Evolutionary conservation across 2,329 filamentous ascomycete species (phyloP).

Genomic region (Ceratocystis destructans): DNA sequence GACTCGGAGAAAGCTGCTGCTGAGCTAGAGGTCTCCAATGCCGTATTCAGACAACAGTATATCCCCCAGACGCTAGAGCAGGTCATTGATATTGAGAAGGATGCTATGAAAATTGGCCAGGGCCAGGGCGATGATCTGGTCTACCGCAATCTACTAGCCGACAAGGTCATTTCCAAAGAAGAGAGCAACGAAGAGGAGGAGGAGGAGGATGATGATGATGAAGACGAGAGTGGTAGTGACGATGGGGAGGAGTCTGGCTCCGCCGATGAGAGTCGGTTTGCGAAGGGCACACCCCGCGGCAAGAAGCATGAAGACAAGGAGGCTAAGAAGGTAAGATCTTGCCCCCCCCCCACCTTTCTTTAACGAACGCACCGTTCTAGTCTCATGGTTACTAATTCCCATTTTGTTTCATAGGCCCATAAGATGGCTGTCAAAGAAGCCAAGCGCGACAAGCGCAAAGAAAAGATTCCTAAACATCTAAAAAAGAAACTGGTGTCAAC

Average conservation of each 20-base stretch:
- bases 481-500: conserved; percentile 75
- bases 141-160: conserved; percentile 72
- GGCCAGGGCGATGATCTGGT: conserved; percentile 66
- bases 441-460: conserved; percentile 82
- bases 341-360: no score
- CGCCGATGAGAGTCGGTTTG: conserved; percentile 43
- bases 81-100: conserved; percentile 90
- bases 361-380: neutral
- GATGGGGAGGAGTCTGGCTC: conserved; percentile 32
- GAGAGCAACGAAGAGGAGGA: conserved; percentile 28
- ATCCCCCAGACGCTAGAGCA: conserved; percentile 93
- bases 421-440: conserved; percentile 90
- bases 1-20: conserved; percentile 39
- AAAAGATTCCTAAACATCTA: conserved; percentile 90
- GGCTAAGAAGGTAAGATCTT: conserved; percentile 51
- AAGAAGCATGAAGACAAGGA: conserved; percentile 88
- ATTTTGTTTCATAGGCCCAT: conserved; percentile 37
- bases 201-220: conserved; percentile 30
- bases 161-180: conserved; percentile 39
- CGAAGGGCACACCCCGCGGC: conserved; percentile 57
- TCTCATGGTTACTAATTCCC: conserved; percentile 22
- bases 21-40: conserved; percentile 63
- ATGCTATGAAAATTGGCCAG: conserved; percentile 60
- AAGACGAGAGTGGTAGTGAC: conserved; percentile 22
- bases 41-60: conserved; percentile 91